Base-by-base conservation (phyloP, 129 eudicot species). In the Flaveria linearis region DNA sequence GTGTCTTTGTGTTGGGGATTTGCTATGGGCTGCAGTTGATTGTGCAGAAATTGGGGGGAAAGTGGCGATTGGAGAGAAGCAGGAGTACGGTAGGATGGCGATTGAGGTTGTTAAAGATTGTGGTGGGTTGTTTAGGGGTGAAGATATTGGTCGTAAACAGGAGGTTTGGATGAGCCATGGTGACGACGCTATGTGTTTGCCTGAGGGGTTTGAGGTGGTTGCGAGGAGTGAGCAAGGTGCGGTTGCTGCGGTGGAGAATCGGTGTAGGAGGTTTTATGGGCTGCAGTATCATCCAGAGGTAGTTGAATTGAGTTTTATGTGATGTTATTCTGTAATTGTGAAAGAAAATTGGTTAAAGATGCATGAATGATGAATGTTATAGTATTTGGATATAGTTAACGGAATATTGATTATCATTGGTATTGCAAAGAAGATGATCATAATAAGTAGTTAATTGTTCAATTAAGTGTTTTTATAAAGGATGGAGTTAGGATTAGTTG, bases 251-350 rank as follows among this genome's bases (percentile, higher is more conserved):
- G 87, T 93, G 39, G 90, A 84, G 84, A 82, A 87, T 76, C 82
- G 68, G 0, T 77, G 12, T 39, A 87, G 84, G 80, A 58, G 92
- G 86, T 85, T 93, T 69, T 91, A 89, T 78, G 97, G 97, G 47
- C 82, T 93, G 79, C 98, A 93, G 82, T 93, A 90, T 82, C 98
- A 93, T 78, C 97, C 97, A 3, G 98, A 93, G 98, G 98, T 93
- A 78, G 14, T 50, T 28, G 2, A 17, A 5, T 12, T 23, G 62
- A 45, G 61, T n/a, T n/a, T n/a, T n/a, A n/a, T n/a, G n/a, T n/a
- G n/a, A n/a, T n/a, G n/a, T n/a, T n/a, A n/a, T n/a, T n/a, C n/a
- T n/a, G n/a, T n/a, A n/a, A n/a, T n/a, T n/a, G n/a, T n/a, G n/a
- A n/a, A n/a, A n/a, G n/a, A n/a, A n/a, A n/a, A n/a, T n/a, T n/a